Evolutionary conservation across 2,329 filamentous ascomycete genomes (phyloP), one percentile per base, ranked within the genome.

Genomic region (Cladorrhinum sp.): DNA sequence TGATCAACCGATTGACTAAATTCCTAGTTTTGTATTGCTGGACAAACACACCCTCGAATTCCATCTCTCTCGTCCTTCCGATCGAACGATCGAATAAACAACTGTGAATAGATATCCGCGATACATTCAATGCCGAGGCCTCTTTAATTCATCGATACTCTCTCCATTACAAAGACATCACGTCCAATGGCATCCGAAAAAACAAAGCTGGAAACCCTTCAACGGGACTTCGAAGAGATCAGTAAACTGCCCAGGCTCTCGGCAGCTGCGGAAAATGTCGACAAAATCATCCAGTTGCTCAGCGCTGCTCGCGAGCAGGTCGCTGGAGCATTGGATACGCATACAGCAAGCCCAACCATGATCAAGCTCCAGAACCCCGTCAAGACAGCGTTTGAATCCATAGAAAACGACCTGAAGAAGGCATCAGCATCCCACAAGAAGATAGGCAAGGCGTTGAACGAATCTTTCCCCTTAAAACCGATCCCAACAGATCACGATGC

Each of bases 281-380:
- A 98, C 72, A 84, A 85, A 62, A 89, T 93, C 41, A 92, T 99
- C 67, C 85, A 92, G 64, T 76, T 91, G 60, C 85, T 99, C 25
- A 83, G 85, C 64, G 81, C 81, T 52, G 91, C 93, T 41, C 84
- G 92, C 59, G 86, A 91, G 64, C 81, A 85, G 65, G 88, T 97
- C 62, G 87, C 87, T 64, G 78, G 82, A 67, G 75, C 74, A 50
- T 69, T 75, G 84, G 89, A 92, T 69, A 85, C 89, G 23, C 85
- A 87, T 64, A 85, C 84, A 41, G 87, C 91, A 16, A 85, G 87
- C 48, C 79, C 93, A 62, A 89, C 87, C 24, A 83, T 98, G 68
- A 89, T 90, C 27, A 93, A 89, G 72, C 83, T 97, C 18, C 92
- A 97, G 72, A 93, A 90, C 65, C 91, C 93, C 0, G 81, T 96